A percentile compares a stretch with the other conserved stretches of the same genome.
Evolutionary conservation across 768 basidiomycete species (phyloP).

Genomic region (Naematelia encephala): DNA sequence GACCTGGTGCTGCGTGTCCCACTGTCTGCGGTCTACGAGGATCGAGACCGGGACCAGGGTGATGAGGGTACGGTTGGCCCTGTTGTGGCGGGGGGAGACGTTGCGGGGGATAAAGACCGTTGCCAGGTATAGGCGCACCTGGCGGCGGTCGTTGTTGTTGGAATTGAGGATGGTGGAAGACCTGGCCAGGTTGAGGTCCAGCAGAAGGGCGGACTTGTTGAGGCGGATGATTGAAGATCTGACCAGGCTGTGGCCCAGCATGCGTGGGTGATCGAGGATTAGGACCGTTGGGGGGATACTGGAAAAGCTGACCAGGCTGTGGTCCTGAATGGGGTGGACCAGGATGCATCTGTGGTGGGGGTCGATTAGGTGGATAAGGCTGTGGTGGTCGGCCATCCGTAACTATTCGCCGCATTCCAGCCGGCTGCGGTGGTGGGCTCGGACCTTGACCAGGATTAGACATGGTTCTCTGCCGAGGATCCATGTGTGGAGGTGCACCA

Average conservation of each 20-base stretch:
- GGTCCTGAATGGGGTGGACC: conserved; percentile 32
- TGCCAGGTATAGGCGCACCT: neutral
- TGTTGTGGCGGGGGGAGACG: neutral
- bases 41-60: neutral
- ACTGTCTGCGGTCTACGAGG: too few relatives aligned
- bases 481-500: conserved; percentile 10
- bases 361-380: neutral
- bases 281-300: conserved; percentile 32
- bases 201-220: conserved; percentile 19
- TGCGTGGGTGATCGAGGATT: conserved; percentile 5
- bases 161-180: conserved; percentile 21
- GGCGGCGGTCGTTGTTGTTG: conserved; percentile 6
- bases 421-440: conserved; percentile 4
- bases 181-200: conserved; percentile 37
- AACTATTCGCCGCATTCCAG: conserved; percentile 33
- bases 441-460: conserved; percentile 25
- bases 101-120: neutral
- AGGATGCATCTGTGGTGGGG: neutral
- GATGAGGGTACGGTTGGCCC: neutral
- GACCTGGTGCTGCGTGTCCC: neutral
- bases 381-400: conserved; percentile 31
- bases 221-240: conserved; percentile 29
- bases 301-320: conserved; percentile 49
- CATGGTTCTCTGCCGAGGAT: conserved; percentile 27
- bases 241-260: conserved; percentile 41